A percentile compares a stretch with the other conserved stretches of the same genome.
These are phyloP conservation scores for Echinochloa phyllopogon DNA, from an alignment of 176 grass and related monocot genomes.

Conservation along the genomic window DNA sequence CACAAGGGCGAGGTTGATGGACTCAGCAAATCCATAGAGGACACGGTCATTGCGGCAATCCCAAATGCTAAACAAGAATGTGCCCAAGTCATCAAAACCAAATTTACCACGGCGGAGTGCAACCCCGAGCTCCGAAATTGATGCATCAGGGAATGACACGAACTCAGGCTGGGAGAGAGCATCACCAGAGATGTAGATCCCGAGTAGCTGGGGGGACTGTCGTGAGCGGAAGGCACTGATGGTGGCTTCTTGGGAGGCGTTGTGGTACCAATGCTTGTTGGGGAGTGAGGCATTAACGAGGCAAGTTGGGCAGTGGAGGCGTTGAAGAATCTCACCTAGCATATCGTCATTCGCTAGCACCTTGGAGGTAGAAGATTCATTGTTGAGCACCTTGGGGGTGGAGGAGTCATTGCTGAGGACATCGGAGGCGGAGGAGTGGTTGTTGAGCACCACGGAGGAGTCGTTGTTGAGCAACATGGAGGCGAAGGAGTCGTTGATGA, in stretches of 20 bases:
- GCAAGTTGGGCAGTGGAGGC: background rate
- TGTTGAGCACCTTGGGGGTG: background rate
- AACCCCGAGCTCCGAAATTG: background rate
- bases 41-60: background rate
- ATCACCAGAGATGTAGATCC: background rate
- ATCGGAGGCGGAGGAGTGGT: too few relatives aligned
- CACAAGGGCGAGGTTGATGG: background rate
- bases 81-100: background rate
- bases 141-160: background rate
- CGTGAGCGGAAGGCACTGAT: background rate
- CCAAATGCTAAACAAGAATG: background rate
- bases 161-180: background rate
- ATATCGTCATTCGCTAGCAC: background rate
- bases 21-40: background rate
- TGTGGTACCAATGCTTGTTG: background rate
- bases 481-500: background rate
- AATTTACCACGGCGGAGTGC: background rate
- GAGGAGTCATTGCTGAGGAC: background rate
- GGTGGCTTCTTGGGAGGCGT: background rate
- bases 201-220: background rate
- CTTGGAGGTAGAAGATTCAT: background rate
- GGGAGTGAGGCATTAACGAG: background rate
- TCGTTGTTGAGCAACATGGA: too few relatives aligned
- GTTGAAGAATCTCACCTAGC: background rate
- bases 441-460: too few relatives aligned